Percentiles rank a stretch among this genome's conserved stretches.
These are phyloP conservation scores for Geosiphon pyriformis DNA, from an alignment of 192 early-diverging fungal species.

Conservation along the genomic window DNA sequence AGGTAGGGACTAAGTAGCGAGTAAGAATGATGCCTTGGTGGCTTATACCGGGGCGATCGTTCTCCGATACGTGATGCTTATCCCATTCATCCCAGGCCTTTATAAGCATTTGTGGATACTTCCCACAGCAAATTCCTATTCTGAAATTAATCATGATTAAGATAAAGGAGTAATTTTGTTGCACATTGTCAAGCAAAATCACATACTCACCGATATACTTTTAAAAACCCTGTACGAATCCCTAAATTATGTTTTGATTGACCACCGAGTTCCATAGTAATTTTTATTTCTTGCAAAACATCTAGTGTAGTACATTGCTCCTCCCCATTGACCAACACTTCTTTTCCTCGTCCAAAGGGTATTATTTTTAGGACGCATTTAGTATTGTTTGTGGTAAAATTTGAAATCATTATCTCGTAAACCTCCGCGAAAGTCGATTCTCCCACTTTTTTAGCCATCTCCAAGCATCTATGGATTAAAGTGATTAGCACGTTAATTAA, in stretches of 20 bases:
- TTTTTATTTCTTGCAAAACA: slow-evolving; percentile 58
- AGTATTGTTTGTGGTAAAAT: slow-evolving; percentile 22
- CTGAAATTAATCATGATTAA: slow-evolving; percentile 46
- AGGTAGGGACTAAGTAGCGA: no score
- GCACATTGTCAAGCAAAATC: no score
- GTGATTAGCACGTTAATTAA: background rate
- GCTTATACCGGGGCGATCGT: slow-evolving; percentile 57
- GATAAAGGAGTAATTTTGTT: slow-evolving; percentile 35
- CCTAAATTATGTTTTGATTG: slow-evolving; percentile 34
- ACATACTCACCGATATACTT: slow-evolving; percentile 36
- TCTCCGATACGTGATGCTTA: slow-evolving; percentile 59
- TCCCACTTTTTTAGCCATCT: slow-evolving; percentile 57
- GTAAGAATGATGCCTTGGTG: no score
- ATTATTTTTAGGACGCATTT: slow-evolving; percentile 76
- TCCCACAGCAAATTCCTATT: slow-evolving; percentile 60
- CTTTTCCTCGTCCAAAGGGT: slow-evolving; percentile 60
- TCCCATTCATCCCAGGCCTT: slow-evolving; percentile 70
- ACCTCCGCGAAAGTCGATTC: slow-evolving; percentile 88
- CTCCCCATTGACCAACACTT: slow-evolving; percentile 33
- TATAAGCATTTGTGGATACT: slow-evolving; percentile 58
- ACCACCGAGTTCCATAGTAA: slow-evolving; percentile 51
- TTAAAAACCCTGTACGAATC: slow-evolving; percentile 35
- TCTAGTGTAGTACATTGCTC: slow-evolving; percentile 48
- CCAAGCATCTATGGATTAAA: background rate
- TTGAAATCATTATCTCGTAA: slow-evolving; percentile 42